Base-by-base conservation (phyloP, 208 protist genomes). In the Angomonas desouzai region DNA sequence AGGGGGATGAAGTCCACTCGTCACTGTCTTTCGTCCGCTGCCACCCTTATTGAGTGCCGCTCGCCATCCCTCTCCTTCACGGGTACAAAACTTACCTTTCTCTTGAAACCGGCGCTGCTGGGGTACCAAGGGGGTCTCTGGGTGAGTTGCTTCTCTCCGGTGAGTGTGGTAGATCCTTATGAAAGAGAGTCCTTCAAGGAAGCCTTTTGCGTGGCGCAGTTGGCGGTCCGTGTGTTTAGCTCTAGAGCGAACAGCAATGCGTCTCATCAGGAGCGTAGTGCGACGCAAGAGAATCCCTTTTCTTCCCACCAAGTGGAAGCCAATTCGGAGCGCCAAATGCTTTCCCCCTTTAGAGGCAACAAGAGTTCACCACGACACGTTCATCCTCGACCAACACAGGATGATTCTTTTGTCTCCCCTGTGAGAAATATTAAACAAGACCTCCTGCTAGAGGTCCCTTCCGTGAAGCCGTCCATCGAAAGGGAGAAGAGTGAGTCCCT, bases 121-220 rank as follows among this genome's bases (percentile, higher is more conserved):
- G 79, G 80, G 0, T 45, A 76, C 33, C 85, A 91, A 57, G 80
- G 83, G 1, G 87, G 72, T 1, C 68, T 81, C 30, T 94, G 83
- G 82, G 66, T 94, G 4, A 76, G 72, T 6, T 91, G 81, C 60
- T 84, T 93, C 53, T 77, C 76, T 1, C 81, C 81, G 0, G 64
- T 78, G 2, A 89, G 72, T 62, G 38, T 71, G 3, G 11, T 61
- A 3, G 64, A 66, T 48, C 56, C 53, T 18, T 20, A 51, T 13
- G 51, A 76, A 25, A 76, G 70, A 3, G 85, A 89, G 60, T 83
- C 82, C 0, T 92, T 92, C 61, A 81, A 81, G 55, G 86, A 92
- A 27, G 75, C 86, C 0, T 92, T 89, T 63, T 72, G 72, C 32
- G 74, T 92, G 6, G 82, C 55, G 16, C 55, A 60, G 30, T 29